These are phyloP conservation scores for Phytophthora niederhauseri DNA, from an alignment of 352 stramenopile genomes.

Conservation along the genomic window DNA sequence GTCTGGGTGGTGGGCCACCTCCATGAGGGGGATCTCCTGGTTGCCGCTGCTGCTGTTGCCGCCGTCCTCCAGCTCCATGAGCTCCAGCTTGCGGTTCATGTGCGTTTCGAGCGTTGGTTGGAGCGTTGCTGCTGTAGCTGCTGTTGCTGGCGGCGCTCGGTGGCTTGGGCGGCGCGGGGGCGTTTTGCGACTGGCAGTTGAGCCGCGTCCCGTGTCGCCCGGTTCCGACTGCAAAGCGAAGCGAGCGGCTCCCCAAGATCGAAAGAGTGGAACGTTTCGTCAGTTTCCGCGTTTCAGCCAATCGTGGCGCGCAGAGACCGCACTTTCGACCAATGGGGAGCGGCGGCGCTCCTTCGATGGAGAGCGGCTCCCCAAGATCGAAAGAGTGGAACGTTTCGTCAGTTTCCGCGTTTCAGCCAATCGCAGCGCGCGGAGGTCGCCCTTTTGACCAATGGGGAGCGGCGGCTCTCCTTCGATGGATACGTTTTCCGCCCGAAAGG, in stretches of 20 bases:
- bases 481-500: conserved; percentile 25
- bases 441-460: conserved; percentile 23
- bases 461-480: conserved; percentile 19
- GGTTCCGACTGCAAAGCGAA: conserved; percentile 10
- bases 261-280: conserved; percentile 45
- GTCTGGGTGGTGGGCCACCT: conserved; percentile 31
- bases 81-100: conserved; percentile 82
- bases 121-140: conserved; percentile 1
- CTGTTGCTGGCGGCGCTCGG: neutral
- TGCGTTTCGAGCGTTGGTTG: conserved; percentile 21
- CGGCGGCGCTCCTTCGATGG: conserved; percentile 1
- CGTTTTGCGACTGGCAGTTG: conserved; percentile 44
- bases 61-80: conserved; percentile 53
- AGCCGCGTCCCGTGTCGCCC: conserved; percentile 30
- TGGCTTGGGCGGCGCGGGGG: conserved; percentile 27
- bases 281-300: conserved; percentile 31
- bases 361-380: conserved; percentile 40
- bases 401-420: conserved; percentile 32
- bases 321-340: conserved; percentile 23
- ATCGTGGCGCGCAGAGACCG: neutral
- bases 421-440: neutral
- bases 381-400: conserved; percentile 45
- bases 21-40: conserved; percentile 56
- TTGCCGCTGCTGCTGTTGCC: conserved; percentile 8
- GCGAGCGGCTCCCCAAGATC: conserved; percentile 39